Conservation (phyloP, 495 filamentous ascomycete species). For the Penicillium pancosmium region DNA sequence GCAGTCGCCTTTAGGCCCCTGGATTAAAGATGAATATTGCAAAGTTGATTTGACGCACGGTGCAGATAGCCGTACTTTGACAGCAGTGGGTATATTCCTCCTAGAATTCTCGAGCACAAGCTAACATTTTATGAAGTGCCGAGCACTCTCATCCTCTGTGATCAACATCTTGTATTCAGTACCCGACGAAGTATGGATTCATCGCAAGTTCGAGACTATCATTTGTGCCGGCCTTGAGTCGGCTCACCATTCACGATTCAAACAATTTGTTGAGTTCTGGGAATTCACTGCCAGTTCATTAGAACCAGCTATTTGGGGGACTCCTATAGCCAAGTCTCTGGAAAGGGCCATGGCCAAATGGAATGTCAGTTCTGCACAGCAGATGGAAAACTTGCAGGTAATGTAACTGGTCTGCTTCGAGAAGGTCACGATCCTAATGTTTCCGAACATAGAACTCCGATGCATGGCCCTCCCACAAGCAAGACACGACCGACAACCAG, state of each 20-base stretch:
- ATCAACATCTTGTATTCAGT: slow-evolving; percentile 38
- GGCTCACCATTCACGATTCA: slow-evolving; percentile 54
- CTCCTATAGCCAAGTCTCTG: slow-evolving; percentile 50
- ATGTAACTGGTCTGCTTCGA: neutral
- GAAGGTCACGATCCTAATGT: neutral
- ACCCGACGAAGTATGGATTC: slow-evolving; percentile 40
- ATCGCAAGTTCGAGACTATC: slow-evolving; percentile 53
- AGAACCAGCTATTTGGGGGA: slow-evolving; percentile 47
- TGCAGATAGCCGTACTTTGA: slow-evolving; percentile 39
- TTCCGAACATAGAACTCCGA: neutral
- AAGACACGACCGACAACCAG: neutral
- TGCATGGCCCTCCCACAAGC: neutral
- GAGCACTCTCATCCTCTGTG: slow-evolving; percentile 37
- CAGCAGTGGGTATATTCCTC: slow-evolving; percentile 36
- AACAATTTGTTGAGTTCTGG: slow-evolving; percentile 60
- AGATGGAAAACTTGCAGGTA: slow-evolving; percentile 11
- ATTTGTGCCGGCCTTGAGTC: slow-evolving; percentile 60
- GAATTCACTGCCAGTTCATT: slow-evolving; percentile 54
- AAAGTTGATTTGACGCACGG: slow-evolving; percentile 33
- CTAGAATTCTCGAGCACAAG: neutral
- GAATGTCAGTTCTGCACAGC: slow-evolving; percentile 36
- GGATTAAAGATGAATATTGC: slow-evolving; percentile 36
- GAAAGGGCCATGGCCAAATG: slow-evolving; percentile 38
- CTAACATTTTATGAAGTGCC: slow-evolving; percentile 36
- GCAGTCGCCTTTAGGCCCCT: slow-evolving; percentile 33